Base-by-base conservation (phyloP, 2,329 filamentous ascomycete species). In the Penicillium sp. region DNA sequence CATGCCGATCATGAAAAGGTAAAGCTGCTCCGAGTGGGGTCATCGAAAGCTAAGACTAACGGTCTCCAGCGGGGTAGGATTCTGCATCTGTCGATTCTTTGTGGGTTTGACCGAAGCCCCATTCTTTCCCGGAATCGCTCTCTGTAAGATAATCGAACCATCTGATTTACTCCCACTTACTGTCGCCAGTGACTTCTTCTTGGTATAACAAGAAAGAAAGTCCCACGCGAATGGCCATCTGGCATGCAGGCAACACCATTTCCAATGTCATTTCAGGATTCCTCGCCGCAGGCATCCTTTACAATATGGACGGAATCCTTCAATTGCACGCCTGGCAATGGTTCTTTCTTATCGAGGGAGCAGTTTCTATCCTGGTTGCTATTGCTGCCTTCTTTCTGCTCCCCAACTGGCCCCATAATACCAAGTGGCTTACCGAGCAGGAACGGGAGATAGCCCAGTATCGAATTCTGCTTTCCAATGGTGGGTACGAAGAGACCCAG, bases 341-440 rank as follows among this genome's bases (percentile, higher is more conserved):
- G 33, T 23, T 37, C 18, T 37, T 37, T 23, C 17, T 37, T 23
- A 37, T 37, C 12, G 33, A 37, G 33, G 33, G 33, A 37, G 33
- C 33, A 37, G 33, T 37, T 37, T 37, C 33, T 37, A 34, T 34
- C 10, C 32, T 34, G 32, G 32, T 37, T 37, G 33, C 32, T 34
- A 34, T 34, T 34, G 33, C 18, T 37, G 33, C 33, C 33, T 37
- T 37, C 18, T 37, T 37, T 37, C 8, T 37, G 17, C 17, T 37
- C 17, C 33, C 33, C 17, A 23, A 37, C 18, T 23, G 17, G 17
- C 33, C 33, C 9, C 33, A 23, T 21, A 37, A 37, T 17, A 37
- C 33, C 18, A 21, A 21, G 18, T 37, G 33, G 33, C 33, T 37
- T 21, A 23, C 17, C 18, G 33, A 37, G 33, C 17, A 37, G 9